Conservation (phyloP, 257 asterid genomes). For the Paulownia fortunei region DNA sequence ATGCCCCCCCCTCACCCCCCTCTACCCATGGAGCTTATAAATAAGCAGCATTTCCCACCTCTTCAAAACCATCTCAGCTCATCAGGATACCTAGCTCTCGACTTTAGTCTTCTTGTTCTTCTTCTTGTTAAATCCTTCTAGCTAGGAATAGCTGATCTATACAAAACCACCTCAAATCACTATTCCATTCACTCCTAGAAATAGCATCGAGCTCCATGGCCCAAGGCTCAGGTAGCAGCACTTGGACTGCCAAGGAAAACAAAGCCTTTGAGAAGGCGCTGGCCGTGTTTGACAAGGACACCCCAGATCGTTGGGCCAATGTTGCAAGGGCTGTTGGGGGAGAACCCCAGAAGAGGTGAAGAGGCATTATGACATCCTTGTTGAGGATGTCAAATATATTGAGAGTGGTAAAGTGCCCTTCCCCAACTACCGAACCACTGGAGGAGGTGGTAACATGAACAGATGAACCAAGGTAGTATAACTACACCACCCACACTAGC, state of each 20-base stretch:
- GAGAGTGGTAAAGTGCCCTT: slow-evolving; percentile 77
- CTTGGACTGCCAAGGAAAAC: slow-evolving; percentile 77
- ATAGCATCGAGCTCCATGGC: slow-evolving; percentile 58
- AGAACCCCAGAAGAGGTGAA: slow-evolving; percentile 77
- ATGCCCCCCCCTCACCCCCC: slow-evolving; percentile 27
- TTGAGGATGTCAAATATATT: slow-evolving; percentile 62
- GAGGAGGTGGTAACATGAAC: slow-evolving; percentile 20
- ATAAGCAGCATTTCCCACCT: slow-evolving; percentile 36
- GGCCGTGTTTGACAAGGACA: slow-evolving; percentile 72
- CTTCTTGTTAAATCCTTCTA: no score
- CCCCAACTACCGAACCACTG: slow-evolving; percentile 62
- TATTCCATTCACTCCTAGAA: background rate
- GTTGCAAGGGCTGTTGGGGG: slow-evolving; percentile 80
- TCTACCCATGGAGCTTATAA: slow-evolving; percentile 36
- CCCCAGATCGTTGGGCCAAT: slow-evolving; percentile 86
- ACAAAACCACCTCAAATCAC: background rate
- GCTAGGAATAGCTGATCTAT: no score
- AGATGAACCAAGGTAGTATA: slow-evolving; percentile 22
- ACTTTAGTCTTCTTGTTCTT: background rate
- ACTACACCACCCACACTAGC: no score
- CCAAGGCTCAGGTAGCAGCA: slow-evolving; percentile 35
- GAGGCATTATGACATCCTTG: slow-evolving; percentile 69
- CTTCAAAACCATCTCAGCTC: slow-evolving; percentile 29
- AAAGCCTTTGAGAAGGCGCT: slow-evolving; percentile 84
- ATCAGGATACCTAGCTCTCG: background rate